Percentiles rank a stretch among this genome's conserved stretches.
These are phyloP conservation scores for Taphrina populina DNA, from an alignment of 1,139 yeast species.

Conservation along the genomic window DNA sequence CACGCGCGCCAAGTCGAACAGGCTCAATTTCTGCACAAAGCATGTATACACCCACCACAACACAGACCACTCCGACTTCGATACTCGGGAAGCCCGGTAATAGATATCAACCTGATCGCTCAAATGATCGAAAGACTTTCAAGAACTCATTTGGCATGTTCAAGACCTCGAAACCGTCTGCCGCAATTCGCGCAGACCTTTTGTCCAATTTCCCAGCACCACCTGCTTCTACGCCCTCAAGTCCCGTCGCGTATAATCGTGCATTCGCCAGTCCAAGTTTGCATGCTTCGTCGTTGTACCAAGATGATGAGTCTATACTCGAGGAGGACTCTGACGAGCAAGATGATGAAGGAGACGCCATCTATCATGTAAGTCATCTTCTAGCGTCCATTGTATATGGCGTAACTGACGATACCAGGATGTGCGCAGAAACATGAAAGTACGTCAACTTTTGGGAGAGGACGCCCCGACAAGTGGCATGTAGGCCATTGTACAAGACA, in stretches of 20 bases:
- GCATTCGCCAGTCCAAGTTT: neutral
- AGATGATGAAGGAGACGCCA: slow-evolving; percentile 30
- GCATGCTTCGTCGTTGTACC: neutral
- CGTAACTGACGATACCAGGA: slow-evolving; percentile 12
- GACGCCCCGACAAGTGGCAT: slow-evolving; percentile 32
- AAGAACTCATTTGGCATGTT: slow-evolving; percentile 8
- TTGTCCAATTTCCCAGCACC: slow-evolving; percentile 14
- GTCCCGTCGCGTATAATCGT: neutral
- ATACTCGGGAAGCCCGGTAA: neutral
- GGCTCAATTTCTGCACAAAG: slow-evolving; percentile 13
- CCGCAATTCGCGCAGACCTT: neutral
- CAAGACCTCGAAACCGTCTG: neutral
- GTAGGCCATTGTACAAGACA: too few species aligned
- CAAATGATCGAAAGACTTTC: neutral
- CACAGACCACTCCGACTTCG: neutral
- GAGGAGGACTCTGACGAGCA: slow-evolving; percentile 28
- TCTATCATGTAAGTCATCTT: slow-evolving; percentile 1
- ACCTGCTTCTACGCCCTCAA: neutral
- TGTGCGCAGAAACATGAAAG: slow-evolving; percentile 29
- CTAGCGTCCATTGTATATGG: too few species aligned
- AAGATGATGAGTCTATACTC: slow-evolving; percentile 18
- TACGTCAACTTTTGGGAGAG: slow-evolving; percentile 25
- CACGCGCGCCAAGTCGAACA: slow-evolving; percentile 3
- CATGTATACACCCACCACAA: neutral
- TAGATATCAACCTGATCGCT: slow-evolving; percentile 4